phyloP scores from a whole-genome alignment of 805 yeast species.

The Ogataea parapolymorpha region DNA sequence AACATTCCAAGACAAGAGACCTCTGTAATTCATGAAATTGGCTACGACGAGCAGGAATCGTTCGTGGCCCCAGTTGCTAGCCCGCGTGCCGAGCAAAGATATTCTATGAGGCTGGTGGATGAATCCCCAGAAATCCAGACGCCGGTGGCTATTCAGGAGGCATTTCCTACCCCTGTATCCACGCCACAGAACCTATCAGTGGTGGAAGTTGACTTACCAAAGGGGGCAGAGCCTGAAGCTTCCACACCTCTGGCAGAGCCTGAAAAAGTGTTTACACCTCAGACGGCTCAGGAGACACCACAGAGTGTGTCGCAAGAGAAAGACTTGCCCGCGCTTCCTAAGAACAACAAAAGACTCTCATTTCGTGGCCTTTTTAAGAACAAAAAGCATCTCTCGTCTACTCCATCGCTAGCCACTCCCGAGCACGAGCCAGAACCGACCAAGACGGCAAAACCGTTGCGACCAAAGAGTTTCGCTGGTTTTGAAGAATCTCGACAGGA shows the following conservation, averaged over 20 bases:
- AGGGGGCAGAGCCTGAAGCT: not conserved
- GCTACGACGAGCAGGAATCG: slow-evolving; percentile 27
- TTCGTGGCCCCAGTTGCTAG: slow-evolving; percentile 5
- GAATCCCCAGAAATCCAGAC: slow-evolving; percentile 10
- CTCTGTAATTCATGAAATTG: slow-evolving; percentile 23
- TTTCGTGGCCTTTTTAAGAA: slow-evolving; percentile 30
- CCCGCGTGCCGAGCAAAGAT: slow-evolving; percentile 13
- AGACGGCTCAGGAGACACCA: not conserved
- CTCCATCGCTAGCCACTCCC: not conserved
- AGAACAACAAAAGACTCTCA: slow-evolving; percentile 25
- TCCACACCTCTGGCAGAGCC: not conserved
- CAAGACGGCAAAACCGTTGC: slow-evolving; percentile 7
- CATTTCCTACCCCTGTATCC: slow-evolving; percentile 5
- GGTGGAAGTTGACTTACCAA: not conserved
- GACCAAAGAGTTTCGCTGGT: slow-evolving; percentile 20
- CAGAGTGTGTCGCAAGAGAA: not conserved
- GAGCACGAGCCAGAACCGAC: not conserved
- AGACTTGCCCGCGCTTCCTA: slow-evolving; percentile 6
- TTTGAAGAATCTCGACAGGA: slow-evolving; percentile 9
- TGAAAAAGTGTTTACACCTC: not conserved
- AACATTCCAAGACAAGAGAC: slow-evolving; percentile 3
- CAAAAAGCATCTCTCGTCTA: slow-evolving; percentile 5
- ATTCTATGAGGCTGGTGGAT: slow-evolving; percentile 28
- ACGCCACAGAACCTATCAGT: not conserved
- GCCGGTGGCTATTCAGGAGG: slow-evolving; percentile 4